Base-by-base conservation (phyloP, 257 asterid genomes). In the Jasminum sambac region DNA sequence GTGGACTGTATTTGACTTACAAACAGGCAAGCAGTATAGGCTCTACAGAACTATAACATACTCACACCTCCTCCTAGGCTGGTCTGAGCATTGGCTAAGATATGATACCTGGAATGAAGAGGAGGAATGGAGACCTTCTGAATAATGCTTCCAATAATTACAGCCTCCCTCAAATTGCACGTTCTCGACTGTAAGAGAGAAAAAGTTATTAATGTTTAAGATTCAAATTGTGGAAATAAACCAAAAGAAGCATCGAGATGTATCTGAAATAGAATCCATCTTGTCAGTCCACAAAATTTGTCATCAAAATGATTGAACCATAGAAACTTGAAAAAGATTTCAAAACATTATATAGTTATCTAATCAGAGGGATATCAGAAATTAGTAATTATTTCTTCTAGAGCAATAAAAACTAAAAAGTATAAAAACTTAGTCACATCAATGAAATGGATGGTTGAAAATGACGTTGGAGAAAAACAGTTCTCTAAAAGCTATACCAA, bases 101-200 rank as follows among this genome's bases (percentile, higher is more conserved):
- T 8, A 68, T 25, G 72, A 67, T 48, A 92, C 96, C 98, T 90
- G 52, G 98, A 88, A 83, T 90, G 98, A 76, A 88, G 96, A 74
- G 84, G 91, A 42, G 98, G 98, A 72, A 92, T 83, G 19, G 97
- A 90, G 26, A 84, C 75, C 84, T 92, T 92, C 86, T 92, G 82
- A 62, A 92, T 79, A 78, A 92, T 78, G 83, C 98, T 90, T 63
- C 97, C 97, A 68, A 92, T 64, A 34, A 92, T 92, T 37, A 87
- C 96, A 76, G 97, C 98, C 78, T 92, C 98, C 83, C 93, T 84
- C 72, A 90, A 72, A 72, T 78, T 84, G 82, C 98, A 92, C 14
- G 95, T 87, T 80, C 86, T 80, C 66, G 98, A 87, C 97, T 92
- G 83, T 24, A 37, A 76, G 11, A 69, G 73, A 40, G 34, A 24